Evolutionary conservation across 306 rosid genomes (phyloP).

Genomic region (Vigna trinervia): DNA sequence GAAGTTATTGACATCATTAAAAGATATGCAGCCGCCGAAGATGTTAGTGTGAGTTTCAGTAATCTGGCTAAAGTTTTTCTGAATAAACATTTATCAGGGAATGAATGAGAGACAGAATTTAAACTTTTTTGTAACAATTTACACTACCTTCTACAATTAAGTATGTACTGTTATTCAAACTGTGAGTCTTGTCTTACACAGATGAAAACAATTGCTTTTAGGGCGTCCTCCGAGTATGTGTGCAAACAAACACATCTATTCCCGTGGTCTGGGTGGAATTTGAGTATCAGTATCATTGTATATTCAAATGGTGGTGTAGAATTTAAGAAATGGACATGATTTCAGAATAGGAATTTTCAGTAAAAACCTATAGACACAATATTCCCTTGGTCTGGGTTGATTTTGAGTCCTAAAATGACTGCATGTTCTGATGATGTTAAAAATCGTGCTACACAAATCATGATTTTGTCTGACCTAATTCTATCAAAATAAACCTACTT

Average conservation of each 20-base stretch:
- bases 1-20: slow-evolving; percentile 78
- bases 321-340: background rate
- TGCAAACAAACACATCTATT: background rate
- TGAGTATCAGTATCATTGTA: background rate
- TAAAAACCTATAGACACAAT: no score
- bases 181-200: background rate
- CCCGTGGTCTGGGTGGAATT: background rate
- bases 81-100: slow-evolving; percentile 62
- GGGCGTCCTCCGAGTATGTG: background rate
- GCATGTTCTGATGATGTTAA: no score
- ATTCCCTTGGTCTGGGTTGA: no score
- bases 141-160: background rate
- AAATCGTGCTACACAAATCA: no score
- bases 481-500: no score
- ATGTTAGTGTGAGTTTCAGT: slow-evolving; percentile 73
- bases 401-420: no score
- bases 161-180: slow-evolving; percentile 6
- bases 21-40: slow-evolving; percentile 83
- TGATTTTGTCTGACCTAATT: no score
- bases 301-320: background rate
- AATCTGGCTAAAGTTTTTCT: slow-evolving; percentile 85
- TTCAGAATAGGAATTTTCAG: background rate
- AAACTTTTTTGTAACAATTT: slow-evolving; percentile 2
- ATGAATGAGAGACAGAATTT: slow-evolving; percentile 28
- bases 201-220: background rate